Conservation (phyloP, 306 rosid genomes). For the Acacia crassicarpa region DNA sequence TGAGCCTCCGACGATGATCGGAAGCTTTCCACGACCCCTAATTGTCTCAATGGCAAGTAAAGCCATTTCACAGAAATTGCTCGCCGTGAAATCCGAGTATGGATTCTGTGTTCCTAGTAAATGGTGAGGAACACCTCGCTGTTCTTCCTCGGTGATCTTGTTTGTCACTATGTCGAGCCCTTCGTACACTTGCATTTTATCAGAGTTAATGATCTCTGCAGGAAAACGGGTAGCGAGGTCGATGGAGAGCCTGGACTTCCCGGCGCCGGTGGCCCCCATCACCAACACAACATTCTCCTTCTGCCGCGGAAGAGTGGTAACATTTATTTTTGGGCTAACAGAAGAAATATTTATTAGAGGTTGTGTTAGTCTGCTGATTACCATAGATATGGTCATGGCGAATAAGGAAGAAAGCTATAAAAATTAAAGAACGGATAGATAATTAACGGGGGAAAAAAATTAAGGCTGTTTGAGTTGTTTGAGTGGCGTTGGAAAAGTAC, state of each 20-base stretch:
- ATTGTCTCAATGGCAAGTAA: constrained; percentile 43
- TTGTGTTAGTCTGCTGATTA: constrained; percentile 38
- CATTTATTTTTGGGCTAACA: constrained; percentile 25
- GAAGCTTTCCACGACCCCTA: constrained; percentile 38
- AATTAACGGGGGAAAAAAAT: not conserved
- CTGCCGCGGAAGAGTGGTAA: constrained; percentile 34
- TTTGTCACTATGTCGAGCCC: constrained; percentile 69
- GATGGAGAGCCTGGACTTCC: constrained; percentile 63
- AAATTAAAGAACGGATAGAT: not conserved
- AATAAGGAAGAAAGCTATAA: not conserved
- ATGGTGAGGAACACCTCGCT: constrained; percentile 62
- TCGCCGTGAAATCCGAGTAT: constrained; percentile 40
- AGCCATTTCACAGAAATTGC: constrained; percentile 47
- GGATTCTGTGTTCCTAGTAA: constrained; percentile 58
- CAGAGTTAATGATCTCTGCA: constrained; percentile 67
- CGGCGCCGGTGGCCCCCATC: constrained; percentile 79
- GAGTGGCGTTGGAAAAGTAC: too few species aligned
- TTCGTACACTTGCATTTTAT: constrained; percentile 71
- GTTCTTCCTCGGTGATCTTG: constrained; percentile 58
- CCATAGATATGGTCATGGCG: constrained; percentile 37
- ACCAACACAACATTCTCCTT: constrained; percentile 66
- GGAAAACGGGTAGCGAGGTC: constrained; percentile 56
- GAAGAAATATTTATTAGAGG: constrained; percentile 42
- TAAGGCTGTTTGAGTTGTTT: not conserved
- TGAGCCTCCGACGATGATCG: constrained; percentile 77